These are phyloP conservation scores for Kodamaea anthophila DNA, from an alignment of 1,139 yeast species.

Conservation along the genomic window DNA sequence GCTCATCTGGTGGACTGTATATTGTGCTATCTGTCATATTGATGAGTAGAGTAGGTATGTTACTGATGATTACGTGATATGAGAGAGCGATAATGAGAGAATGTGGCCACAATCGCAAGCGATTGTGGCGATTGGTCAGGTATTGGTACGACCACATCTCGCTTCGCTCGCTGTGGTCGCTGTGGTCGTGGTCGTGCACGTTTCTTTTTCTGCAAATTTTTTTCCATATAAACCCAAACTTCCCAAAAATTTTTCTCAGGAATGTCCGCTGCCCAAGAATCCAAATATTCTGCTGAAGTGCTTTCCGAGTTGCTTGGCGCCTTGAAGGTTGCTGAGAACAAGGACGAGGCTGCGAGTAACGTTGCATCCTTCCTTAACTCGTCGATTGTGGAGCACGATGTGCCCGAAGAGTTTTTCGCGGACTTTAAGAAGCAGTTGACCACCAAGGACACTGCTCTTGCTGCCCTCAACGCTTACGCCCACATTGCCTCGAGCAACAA, in stretches of 20 bases:
- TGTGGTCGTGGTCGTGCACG: no score
- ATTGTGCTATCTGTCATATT: no score
- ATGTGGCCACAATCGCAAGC: no score
- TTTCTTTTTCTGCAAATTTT: conserved; percentile 5
- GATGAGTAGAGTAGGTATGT: no score
- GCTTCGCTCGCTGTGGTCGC: no score
- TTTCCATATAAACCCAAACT: conserved; percentile 7
- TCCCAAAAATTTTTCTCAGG: conserved; percentile 6
- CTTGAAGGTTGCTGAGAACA: conserved; percentile 88
- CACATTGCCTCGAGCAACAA: conserved; percentile 81
- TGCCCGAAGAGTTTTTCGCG: conserved; percentile 81
- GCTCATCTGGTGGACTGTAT: no score
- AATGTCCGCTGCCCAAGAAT: conserved; percentile 62
- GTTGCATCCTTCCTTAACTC: conserved; percentile 94
- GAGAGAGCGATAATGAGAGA: no score
- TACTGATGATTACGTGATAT: no score
- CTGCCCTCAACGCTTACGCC: conserved; percentile 77
- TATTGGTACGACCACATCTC: no score
- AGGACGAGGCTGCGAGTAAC: conserved; percentile 82
- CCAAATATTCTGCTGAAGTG: conserved; percentile 68
- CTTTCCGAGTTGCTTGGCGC: conserved; percentile 90
- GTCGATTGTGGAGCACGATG: conserved; percentile 96
- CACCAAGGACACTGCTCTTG: conserved; percentile 61
- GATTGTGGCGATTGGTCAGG: no score
- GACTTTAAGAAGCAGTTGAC: conserved; percentile 70